Percentiles rank a stretch among this genome's conserved stretches.
These are phyloP conservation scores for Blakeslea trispora DNA, from an alignment of 371 early-diverging fungal genomes.

Conservation along the genomic window DNA sequence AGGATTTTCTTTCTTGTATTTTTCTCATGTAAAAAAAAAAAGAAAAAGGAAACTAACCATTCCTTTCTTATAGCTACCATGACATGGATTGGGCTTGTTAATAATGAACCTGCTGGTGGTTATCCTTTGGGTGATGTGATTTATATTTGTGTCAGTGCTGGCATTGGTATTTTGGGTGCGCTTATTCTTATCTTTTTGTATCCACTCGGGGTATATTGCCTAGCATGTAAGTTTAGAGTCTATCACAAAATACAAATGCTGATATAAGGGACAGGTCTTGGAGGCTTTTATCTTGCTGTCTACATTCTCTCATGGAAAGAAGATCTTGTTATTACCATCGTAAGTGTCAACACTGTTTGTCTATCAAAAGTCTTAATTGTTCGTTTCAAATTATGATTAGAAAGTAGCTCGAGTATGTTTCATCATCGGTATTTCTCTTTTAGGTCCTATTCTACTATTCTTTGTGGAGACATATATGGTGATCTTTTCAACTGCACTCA, in stretches of 20 bases:
- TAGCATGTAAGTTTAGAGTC: conserved; percentile 16
- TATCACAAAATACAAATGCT: neutral
- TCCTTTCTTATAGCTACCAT: conserved; percentile 36
- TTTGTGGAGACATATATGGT: conserved; percentile 40
- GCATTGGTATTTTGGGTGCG: conserved; percentile 43
- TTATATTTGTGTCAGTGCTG: conserved; percentile 49
- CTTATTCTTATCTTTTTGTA: conserved; percentile 36
- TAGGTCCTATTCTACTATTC: conserved; percentile 36
- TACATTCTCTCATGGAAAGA: conserved; percentile 52
- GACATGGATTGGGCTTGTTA: conserved; percentile 52
- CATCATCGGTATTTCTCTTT: conserved; percentile 37
- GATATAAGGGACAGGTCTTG: conserved; percentile 21
- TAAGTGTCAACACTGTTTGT: conserved; percentile 14
- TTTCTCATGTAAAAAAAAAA: conserved; percentile 2
- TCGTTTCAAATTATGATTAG: conserved; percentile 21
- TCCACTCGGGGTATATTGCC: conserved; percentile 18
- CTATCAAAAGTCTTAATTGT: conserved; percentile 1
- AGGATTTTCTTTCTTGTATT: conserved; percentile 3
- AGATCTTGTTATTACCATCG: conserved; percentile 43
- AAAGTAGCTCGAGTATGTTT: conserved; percentile 51
- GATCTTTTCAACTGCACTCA: conserved; percentile 44
- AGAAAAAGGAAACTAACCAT: too few species aligned
- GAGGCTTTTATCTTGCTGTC: conserved; percentile 45
- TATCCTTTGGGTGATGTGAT: conserved; percentile 42
- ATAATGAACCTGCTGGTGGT: conserved; percentile 48